A percentile compares a stretch with the other conserved stretches of the same genome.
These are phyloP conservation scores for Madurella mycetomatis DNA, from an alignment of 2,329 filamentous ascomycete genomes.

Conservation along the genomic window DNA sequence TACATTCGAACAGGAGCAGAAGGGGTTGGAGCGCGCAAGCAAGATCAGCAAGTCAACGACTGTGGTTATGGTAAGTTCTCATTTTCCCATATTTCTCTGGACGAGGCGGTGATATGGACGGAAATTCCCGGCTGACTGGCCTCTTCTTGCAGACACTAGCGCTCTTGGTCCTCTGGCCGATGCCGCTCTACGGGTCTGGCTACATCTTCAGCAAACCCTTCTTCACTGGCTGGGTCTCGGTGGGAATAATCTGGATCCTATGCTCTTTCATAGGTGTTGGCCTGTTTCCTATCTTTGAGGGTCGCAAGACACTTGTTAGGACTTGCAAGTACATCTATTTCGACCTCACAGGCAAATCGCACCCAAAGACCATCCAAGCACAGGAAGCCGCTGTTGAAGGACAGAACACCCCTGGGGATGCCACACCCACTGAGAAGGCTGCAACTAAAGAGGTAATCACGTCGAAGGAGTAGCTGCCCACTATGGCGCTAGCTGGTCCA, in stretches of 20 bases:
- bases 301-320: slow-evolving; percentile 59
- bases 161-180: slow-evolving; percentile 80
- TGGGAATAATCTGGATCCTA: slow-evolving; percentile 78
- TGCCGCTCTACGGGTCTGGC: slow-evolving; percentile 79
- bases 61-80: slow-evolving; percentile 28
- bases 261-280: slow-evolving; percentile 68
- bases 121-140: not conserved
- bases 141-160: slow-evolving; percentile 48
- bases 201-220: slow-evolving; percentile 81
- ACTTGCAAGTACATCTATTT: slow-evolving; percentile 58
- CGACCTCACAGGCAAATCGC: slow-evolving; percentile 51
- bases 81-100: not conserved
- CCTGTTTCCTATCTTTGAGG: slow-evolving; percentile 77
- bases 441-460: slow-evolving; percentile 18
- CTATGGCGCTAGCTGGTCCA: too few species aligned
- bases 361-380: slow-evolving; percentile 29
- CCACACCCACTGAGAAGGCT: slow-evolving; percentile 26
- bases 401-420: slow-evolving; percentile 20
- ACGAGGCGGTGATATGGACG: too few species aligned
- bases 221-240: slow-evolving; percentile 75
- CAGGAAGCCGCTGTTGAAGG: slow-evolving; percentile 22
- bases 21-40: slow-evolving; percentile 30
- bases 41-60: slow-evolving; percentile 34
- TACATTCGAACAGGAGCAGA: slow-evolving; percentile 40
- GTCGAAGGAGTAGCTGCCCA: not conserved